Evolutionary conservation across 2,329 filamentous ascomycete species (phyloP), one percentile per base, ranked within the genome.

Genomic region (Colletotrichum salicis): DNA sequence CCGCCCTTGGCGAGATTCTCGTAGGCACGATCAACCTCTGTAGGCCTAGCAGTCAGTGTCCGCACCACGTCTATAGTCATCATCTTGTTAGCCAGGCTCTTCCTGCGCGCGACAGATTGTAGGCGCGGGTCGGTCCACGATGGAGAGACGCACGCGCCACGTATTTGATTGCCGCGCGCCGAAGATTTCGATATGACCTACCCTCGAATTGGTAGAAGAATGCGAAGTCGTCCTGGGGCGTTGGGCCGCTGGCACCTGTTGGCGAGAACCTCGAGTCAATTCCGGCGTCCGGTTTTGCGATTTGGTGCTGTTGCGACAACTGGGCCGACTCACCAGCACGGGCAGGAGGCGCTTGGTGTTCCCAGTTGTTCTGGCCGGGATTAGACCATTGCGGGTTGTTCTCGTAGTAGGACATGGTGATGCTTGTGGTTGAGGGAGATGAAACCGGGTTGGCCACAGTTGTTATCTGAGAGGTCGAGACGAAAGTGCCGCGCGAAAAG

Each of bases 1-100:
- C 95, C 95, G 82, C 95, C 97, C 89, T 98, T 98, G 79, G 96
- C 89, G 73, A 99, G 89, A 83, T 98, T 98, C 80, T 98, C 96
- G 79, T 96, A 91, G 76, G 96, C 96, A 81, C 96, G 93, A 76
- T 98, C 96, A 78, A 99, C 95, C 90, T 99, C 96, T 97, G 79
- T 62, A 76, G 75, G 66, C 73, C 73, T 73, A 59, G 71, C 73
- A 72, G 73, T 74, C 64, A 74, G 73, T 69, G 71, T 74, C 68
- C 73, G 71, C 54, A 71, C 71, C 54, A 73, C 73, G 45, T 74
- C 71, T 74, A 69, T 3, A 52, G 22, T 48, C 35, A 57, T 64
- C 55, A 64, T 31, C 35, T 72, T 31, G 67, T 75, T 60, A 73
- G 71, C 62, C 22, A 51, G 45, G 45, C 48, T 48, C 60, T 67